Evolutionary conservation across 768 basidiomycete species (phyloP).

Genomic region (Mycena kentingensis): DNA sequence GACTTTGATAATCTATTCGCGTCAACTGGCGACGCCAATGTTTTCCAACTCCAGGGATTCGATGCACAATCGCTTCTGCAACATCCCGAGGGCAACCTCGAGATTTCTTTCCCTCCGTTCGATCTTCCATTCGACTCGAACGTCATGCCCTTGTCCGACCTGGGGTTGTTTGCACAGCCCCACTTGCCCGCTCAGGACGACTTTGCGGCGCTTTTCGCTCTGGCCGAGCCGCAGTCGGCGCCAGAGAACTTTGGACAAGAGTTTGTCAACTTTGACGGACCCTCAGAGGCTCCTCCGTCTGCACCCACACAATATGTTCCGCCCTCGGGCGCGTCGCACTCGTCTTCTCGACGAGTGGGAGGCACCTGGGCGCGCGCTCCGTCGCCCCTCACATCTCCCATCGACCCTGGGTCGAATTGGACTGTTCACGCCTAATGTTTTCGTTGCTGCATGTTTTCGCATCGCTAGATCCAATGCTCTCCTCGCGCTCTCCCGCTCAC

Average conservation of each 20-base stretch:
- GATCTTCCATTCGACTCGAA: conserved; percentile 17
- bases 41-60: conserved; percentile 40
- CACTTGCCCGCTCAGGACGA: conserved; percentile 22
- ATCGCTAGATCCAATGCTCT: conserved; percentile 6
- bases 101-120: conserved; percentile 36
- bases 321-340: conserved; percentile 54
- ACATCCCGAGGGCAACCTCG: conserved; percentile 40
- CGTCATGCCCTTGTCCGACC: conserved; percentile 27
- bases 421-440: background rate
- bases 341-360: conserved; percentile 55
- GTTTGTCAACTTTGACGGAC: conserved; percentile 40
- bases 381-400: conserved; percentile 19
- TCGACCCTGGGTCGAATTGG: conserved; percentile 32
- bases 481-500: background rate
- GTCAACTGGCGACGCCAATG: conserved; percentile 32
- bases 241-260: conserved; percentile 31
- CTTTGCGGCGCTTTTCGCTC: conserved; percentile 25
- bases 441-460: background rate
- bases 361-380: conserved; percentile 47
- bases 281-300: conserved; percentile 18
- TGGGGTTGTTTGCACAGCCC: conserved; percentile 17
- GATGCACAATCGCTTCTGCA: conserved; percentile 32
- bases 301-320: conserved; percentile 45
- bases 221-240: conserved; percentile 23
- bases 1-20: conserved; percentile 33